Base-by-base conservation (phyloP, 2,329 filamentous ascomycete species). In the Cercospora beticola region DNA sequence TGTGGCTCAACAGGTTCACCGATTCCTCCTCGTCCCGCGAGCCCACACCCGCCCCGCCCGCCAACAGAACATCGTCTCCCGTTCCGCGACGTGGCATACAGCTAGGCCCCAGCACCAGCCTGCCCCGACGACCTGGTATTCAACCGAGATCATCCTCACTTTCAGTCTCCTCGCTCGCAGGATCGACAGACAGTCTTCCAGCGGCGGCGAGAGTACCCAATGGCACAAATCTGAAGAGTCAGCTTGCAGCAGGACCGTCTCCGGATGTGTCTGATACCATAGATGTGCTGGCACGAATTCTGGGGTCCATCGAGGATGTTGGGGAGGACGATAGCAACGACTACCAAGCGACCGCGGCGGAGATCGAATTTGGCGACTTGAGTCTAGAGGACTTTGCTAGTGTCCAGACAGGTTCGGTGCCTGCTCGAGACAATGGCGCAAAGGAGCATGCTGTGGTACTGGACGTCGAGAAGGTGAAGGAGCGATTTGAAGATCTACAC, bases 1-100 rank as follows among this genome's bases (percentile, higher is more conserved):
- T 97, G 92, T 97, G 93, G 93, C 88, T 96, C 78, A 93, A 97
- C 83, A 90, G 93, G 79, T 88, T 97, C 73, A 90, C 67, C 36
- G 67, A 69, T 12, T 21, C 57, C 12, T 52, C 62, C 12, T 62
- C 62, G 1, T 69, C 67, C 2, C 60, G 86, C 75, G 89, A 91
- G 79, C 86, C 89, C 67, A 88, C 87, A 79, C 83, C 88, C 81
- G 84, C 87, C 66, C 84, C 88, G 76, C 82, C 88, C 69, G 85
- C 85, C 68, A 89, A 86, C 78, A 88, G 92, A 78, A 84, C 90
- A 61, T 91, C 88, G 77, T 93, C 92, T 71, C 91, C 92, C 59
- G 86, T 89, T 49, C 87, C 87, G 72, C 86, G 90, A 77, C 87
- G 90, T 62, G 88, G 90, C 12, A 88, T 86, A 77, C 88, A 87